phyloP scores from a whole-genome alignment of 179 eudicot species.

The Corrigiola litoralis region DNA sequence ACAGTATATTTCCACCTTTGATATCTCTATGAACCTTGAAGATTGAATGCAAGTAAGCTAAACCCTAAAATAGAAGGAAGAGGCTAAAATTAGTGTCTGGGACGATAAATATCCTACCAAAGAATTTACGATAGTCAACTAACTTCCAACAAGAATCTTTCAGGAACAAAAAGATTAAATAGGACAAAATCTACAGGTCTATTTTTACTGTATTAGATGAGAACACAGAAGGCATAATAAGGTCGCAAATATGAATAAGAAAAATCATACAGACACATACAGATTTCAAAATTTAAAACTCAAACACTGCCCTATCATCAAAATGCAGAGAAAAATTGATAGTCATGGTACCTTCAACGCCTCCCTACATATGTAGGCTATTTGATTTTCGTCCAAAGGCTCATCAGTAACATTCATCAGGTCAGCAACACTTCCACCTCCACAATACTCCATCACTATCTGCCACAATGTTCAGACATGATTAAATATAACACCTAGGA shows the following conservation, averaged over 20 bases:
- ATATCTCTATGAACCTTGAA: conserved; percentile 97
- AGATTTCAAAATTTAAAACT: background rate
- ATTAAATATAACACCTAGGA: background rate
- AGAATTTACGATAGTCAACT: conserved; percentile 1
- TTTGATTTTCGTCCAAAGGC: conserved; percentile 80
- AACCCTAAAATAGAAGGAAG: conserved; percentile 56
- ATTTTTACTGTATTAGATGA: too few species aligned
- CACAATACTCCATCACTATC: conserved; percentile 99
- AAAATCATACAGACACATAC: too few species aligned
- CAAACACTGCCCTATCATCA: background rate
- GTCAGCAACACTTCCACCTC: conserved; percentile 99
- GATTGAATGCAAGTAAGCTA: conserved; percentile 93
- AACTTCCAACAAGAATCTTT: background rate
- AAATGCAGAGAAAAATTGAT: background rate
- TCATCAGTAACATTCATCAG: conserved; percentile 92
- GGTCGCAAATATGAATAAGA: background rate
- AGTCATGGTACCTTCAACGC: conserved; percentile 67
- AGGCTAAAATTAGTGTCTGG: background rate
- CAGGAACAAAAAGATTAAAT: background rate
- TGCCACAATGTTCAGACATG: conserved; percentile 33
- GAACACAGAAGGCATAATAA: background rate
- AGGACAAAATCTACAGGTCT: too few species aligned
- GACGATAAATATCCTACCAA: conserved; percentile 6
- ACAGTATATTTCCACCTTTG: conserved; percentile 91
- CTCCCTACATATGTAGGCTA: conserved; percentile 89